Conservation (phyloP, 345 rosid genomes). For the Sonneratia alba region DNA sequence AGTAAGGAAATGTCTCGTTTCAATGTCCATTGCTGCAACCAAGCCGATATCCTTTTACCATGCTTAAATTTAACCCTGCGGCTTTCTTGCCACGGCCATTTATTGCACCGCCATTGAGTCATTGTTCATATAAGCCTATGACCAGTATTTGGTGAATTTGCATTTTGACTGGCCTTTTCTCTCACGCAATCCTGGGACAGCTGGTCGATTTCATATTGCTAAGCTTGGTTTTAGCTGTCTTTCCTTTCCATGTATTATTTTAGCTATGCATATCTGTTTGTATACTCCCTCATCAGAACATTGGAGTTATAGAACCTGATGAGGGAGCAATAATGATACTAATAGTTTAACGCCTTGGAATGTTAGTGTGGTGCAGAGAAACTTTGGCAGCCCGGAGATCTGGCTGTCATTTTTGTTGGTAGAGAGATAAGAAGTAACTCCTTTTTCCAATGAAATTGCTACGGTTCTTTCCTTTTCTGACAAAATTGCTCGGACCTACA, state of each 20-base stretch:
- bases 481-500: not conserved
- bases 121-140: not conserved
- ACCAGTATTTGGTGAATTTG: not conserved
- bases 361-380: conserved; percentile 60
- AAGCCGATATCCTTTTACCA: not conserved
- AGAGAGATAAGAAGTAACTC: conserved; percentile 50
- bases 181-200: not conserved
- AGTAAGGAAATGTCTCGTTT: conserved; percentile 13
- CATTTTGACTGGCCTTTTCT: not conserved
- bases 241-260: not conserved
- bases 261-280: not conserved
- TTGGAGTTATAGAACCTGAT: conserved; percentile 30
- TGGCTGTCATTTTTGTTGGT: conserved; percentile 83
- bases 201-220: not conserved
- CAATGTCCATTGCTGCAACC: not conserved
- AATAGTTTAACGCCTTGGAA: conserved; percentile 2
- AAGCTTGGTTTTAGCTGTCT: not conserved
- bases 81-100: not conserved
- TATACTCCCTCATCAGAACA: too few relatives aligned
- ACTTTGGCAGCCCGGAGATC: conserved; percentile 41
- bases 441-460: not conserved
- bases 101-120: not conserved
- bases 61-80: not conserved
- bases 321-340: not conserved
- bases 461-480: not conserved